These are phyloP conservation scores for Butyriboletus loyo DNA, from an alignment of 768 basidiomycete species.

Conservation along the genomic window DNA sequence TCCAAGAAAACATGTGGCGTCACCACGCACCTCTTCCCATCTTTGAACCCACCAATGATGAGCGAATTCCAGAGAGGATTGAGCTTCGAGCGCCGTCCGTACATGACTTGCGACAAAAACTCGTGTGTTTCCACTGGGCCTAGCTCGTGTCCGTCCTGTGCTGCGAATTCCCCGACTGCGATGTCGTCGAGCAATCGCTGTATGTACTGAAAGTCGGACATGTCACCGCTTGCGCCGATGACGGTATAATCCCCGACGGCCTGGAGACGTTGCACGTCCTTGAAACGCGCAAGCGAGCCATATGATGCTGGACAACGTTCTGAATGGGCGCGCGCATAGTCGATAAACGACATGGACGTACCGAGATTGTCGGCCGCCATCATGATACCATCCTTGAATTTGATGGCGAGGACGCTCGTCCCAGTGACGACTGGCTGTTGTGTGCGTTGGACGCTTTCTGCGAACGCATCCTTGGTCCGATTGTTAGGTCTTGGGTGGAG, in stretches of 20 bases:
- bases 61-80: constrained; percentile 95
- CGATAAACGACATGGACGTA: constrained; percentile 33
- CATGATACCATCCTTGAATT: constrained; percentile 96
- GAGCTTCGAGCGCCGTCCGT: constrained; percentile 80
- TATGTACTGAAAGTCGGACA: constrained; percentile 96
- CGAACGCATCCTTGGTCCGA: constrained; percentile 51
- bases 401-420: constrained; percentile 91
- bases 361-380: constrained; percentile 98
- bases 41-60: constrained; percentile 87
- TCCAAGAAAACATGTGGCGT: neutral
- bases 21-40: constrained; percentile 67
- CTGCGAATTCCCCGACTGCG: constrained; percentile 73
- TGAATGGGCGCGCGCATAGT: neutral
- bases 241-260: constrained; percentile 80
- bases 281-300: constrained; percentile 95
- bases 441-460: constrained; percentile 71
- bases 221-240: constrained; percentile 92
- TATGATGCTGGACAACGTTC: constrained; percentile 69
- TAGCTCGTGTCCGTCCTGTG: constrained; percentile 79
- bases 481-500: constrained; percentile 58
- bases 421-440: constrained; percentile 96
- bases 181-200: constrained; percentile 77
- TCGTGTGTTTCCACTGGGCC: constrained; percentile 91
- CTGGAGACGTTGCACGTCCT: constrained; percentile 87
- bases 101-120: constrained; percentile 89